Evolutionary conservation across 1,284 basidiomycete genomes (phyloP), one percentile per base, ranked within the genome.

Genomic region (Neolentinus lepideus): DNA sequence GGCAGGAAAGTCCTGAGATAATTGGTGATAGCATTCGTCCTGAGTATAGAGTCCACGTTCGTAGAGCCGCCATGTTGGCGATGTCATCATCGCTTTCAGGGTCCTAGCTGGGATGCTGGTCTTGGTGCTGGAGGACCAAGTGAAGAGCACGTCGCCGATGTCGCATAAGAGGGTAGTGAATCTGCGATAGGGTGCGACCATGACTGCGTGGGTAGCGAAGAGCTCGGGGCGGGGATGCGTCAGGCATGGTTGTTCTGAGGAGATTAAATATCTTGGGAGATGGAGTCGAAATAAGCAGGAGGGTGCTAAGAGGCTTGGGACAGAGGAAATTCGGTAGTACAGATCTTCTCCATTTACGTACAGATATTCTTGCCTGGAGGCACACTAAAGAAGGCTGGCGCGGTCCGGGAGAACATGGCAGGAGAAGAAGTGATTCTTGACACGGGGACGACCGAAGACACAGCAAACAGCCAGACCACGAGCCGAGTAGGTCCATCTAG

Each of bases 131-230:
- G 79, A 62, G 2, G 78, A 80, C 80, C 80, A 83, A 33, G 71
- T 72, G 64, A 83, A 83, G 43, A 83, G 70, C 29, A 83, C 80
- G 60, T 82, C 81, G 26, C 80, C 79, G 26, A 83, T 66, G 65
- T 81, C 80, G 60, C 79, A 73, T 59, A 81, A 72, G 59, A 79
- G 68, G n/a, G 70, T 65, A 50, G 47, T n/a, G 47, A 50, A 50
- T 25, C 10, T 29, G 21, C 27, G 47, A n/a, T 26, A 29, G 21
- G 47, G 21, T 6, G 47, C 38, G 19, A 43, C 22, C 47, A 50
- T 50, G 22, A 6, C 24, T 21, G 27, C 45, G 24, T 10, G 19
- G 45, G 45, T 9, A 21, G 45, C 19, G 45, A 16, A 9, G 16
- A 9, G 33, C 33, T 35, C 33, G 33, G 33, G 33, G 16, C 9